Base-by-base conservation (phyloP, 306 rosid species). In the Lotus japonicus region DNA sequence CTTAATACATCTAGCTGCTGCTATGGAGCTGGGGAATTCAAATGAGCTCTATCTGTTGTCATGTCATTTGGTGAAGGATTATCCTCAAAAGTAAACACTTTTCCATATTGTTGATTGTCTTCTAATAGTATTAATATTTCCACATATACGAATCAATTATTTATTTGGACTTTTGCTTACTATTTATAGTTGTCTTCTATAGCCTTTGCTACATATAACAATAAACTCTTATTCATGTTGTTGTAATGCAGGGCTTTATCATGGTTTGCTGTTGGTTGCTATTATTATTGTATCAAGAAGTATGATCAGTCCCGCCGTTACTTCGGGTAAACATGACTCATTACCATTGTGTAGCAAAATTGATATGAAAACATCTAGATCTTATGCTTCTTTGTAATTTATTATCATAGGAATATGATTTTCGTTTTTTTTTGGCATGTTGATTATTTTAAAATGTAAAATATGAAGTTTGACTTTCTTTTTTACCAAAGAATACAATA, bases 231-330 rank as follows among this genome's bases (percentile, higher is more conserved):
- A 60, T 78, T 43, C 9, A 16, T 76, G 19, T 72, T 42, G 13
- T 64, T 76, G 73, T 81, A 87, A 97, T 76, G 71, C 80, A 87
- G 99, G 90, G 95, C 97, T 53, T 88, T 88, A 60, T 88, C 99
- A 39, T 94, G 99, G 99, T 94, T 90, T 83, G 95, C 97, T 57
- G 99, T 94, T 70, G 99, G 97, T 62, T 94, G 99, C 85, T 94
- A 94, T 81, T 94, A 94, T 77, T 94, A 85, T 57, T 94, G 96
- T 75, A 94, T 94, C 59, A 88, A 90, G 88, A 94, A 94, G 86
- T 94, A 87, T 54, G 96, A 82, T 46, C 95, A 86, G 70, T 88
- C 97, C 45, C 97, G 89, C 15, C 96, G 92, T 19, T 90, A 85
- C 85, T 94, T 94, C 85, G 82, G 97, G 99, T 90, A 84, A 65